Percentiles rank a stretch among this genome's conserved stretches.
These are phyloP conservation scores for Nakaseomyces bracarensis DNA, from an alignment of 1,139 yeast genomes.

Conservation along the genomic window DNA sequence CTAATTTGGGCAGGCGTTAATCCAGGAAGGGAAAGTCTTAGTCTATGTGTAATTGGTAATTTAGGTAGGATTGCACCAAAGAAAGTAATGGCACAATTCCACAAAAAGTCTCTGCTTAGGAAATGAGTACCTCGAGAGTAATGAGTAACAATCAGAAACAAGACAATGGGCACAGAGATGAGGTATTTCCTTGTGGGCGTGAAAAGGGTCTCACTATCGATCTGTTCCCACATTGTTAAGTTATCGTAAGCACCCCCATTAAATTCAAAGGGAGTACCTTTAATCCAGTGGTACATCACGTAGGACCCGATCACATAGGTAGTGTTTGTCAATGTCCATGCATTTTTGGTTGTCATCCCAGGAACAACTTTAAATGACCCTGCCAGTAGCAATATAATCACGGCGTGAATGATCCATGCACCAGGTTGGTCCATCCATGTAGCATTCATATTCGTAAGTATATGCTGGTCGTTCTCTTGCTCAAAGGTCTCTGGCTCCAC, in stretches of 20 bases:
- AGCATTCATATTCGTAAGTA: constrained; percentile 84
- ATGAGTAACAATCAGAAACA: constrained; percentile 83
- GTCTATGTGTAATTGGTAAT: constrained; percentile 70
- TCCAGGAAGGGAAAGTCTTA: constrained; percentile 56
- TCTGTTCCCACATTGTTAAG: constrained; percentile 98
- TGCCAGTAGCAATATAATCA: constrained; percentile 65
- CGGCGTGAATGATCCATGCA: constrained; percentile 91
- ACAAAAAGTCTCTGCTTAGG: constrained; percentile 44
- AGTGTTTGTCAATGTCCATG: constrained; percentile 11
- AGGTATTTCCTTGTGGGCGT: constrained; percentile 93
- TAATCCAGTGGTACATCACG: constrained; percentile 92
- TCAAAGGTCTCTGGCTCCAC: constrained; percentile 90
- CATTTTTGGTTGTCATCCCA: constrained; percentile 55
- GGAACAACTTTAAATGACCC: constrained; percentile 71
- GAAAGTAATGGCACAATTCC: constrained; percentile 73
- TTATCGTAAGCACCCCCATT: constrained; percentile 95
- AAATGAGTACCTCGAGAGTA: constrained; percentile 78
- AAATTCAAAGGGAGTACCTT: constrained; percentile 95
- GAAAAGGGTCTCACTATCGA: constrained; percentile 93
- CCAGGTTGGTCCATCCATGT: constrained; percentile 94
- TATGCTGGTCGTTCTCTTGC: constrained; percentile 84
- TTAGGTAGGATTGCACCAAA: constrained; percentile 81
- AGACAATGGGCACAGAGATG: constrained; percentile 79
- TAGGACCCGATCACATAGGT: constrained; percentile 68
- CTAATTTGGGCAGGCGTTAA: constrained; percentile 35